These are phyloP conservation scores for Colletotrichum simmondsii DNA, from an alignment of 2,329 filamentous ascomycete species.

Conservation along the genomic window DNA sequence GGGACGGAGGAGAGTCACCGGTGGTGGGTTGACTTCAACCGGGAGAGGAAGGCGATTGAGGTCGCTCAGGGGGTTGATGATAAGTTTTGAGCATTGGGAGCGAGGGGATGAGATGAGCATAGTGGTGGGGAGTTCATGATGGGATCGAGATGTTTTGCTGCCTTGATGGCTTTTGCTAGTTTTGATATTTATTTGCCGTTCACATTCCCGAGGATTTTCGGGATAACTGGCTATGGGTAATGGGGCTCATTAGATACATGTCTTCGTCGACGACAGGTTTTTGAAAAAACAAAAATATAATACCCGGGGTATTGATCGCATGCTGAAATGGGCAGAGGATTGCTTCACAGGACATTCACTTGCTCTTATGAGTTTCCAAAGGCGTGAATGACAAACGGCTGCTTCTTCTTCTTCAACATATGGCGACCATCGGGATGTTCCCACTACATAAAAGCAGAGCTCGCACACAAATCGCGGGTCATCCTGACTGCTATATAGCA, in stretches of 20 bases:
- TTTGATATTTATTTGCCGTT: background rate
- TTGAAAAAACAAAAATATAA: background rate
- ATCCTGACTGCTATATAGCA: too few relatives aligned
- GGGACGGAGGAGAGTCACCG: slow-evolving; percentile 60
- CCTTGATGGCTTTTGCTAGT: background rate
- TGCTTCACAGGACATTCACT: too few relatives aligned
- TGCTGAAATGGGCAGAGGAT: too few relatives aligned
- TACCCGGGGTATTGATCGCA: background rate
- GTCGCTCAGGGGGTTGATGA: slow-evolving; percentile 51
- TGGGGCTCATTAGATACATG: background rate
- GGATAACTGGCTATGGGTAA: background rate
- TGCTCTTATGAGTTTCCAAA: too few relatives aligned
- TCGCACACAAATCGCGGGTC: too few relatives aligned
- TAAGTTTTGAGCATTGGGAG: slow-evolving; percentile 38
- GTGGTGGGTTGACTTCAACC: slow-evolving; percentile 67
- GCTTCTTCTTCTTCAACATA: too few relatives aligned
- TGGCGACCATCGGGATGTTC: too few relatives aligned
- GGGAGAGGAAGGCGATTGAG: slow-evolving; percentile 55
- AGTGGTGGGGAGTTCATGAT: background rate
- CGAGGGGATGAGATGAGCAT: background rate
- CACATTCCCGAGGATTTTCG: background rate
- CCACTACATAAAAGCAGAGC: too few relatives aligned
- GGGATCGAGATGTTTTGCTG: background rate
- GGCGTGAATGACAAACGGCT: too few relatives aligned
- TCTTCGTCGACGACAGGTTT: background rate